Evolutionary conservation across 768 basidiomycete genomes (phyloP), one percentile per base, ranked within the genome.

Genomic region (Chalciporus chontae): DNA sequence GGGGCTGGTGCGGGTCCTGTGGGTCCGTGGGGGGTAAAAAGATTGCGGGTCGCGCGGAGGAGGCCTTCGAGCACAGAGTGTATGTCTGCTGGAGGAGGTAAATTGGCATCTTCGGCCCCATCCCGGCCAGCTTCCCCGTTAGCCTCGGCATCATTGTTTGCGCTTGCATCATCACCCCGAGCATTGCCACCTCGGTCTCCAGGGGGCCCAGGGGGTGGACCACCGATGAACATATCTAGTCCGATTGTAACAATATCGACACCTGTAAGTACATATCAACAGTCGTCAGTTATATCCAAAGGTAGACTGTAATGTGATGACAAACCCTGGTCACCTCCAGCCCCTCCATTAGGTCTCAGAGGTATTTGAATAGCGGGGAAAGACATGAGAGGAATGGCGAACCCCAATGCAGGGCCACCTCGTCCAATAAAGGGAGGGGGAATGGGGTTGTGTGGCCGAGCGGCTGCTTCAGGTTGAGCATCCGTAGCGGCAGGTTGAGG

Each of bases 141-240:
- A n/a, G 29, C 49, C 26, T 40, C 40, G 17, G 19, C 44, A 3
- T 40, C 55, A 27, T 46, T 21, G 31, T 42, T 40, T 29, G 8
- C 49, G 8, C 18, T 40, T 39, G 18, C 50, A 40, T 46, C 43
- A 34, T 13, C 49, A 15, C 18, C 52, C 36, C 43, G 54, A 51
- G 34, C 21, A 43, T 55, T 43, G 4, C 14, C 56, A 18, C 40
- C 60, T 17, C 39, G 40, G 19, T 47, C 55, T 34, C 39, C 56
- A 13, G 47, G 52, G 3, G 49, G 53, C 31, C 36, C 56, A 14
- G 48, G 52, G 3, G 51, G 53, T 11, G 58, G 47, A 36, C 56
- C 58, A 39, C 56, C 61, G 8, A 72, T 52, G 48, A 72, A 65
- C 60, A 75, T 68, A 47, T 75, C 73, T 24, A 74, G 54, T n/a